Percentiles rank a stretch among this genome's conserved stretches.
Evolutionary conservation across 352 stramenopile species (phyloP).

Genomic region (Saprolegnia parasitica): DNA sequence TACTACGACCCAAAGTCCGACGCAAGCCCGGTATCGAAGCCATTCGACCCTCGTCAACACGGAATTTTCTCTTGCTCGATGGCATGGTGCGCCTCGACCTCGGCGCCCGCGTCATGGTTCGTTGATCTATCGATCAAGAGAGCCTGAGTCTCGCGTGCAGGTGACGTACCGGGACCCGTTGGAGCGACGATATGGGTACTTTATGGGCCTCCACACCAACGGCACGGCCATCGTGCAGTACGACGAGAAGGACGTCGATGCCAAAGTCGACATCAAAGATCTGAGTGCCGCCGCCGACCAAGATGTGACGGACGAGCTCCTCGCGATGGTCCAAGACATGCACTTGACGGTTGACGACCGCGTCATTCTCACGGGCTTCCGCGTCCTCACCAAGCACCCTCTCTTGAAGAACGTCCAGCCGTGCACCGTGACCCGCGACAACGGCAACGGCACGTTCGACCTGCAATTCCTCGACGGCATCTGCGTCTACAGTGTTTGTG

Average conservation of each 20-base stretch:
- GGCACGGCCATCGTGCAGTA: constrained; percentile 10
- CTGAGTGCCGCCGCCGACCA: constrained; percentile 1
- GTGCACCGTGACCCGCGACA: constrained; percentile 6
- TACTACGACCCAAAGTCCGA: not conserved
- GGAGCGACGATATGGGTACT: constrained; percentile 7
- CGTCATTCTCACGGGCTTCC: constrained; percentile 9
- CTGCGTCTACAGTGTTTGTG: not conserved
- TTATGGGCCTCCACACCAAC: not conserved
- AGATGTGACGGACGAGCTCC: not conserved
- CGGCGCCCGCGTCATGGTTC: constrained; percentile 2
- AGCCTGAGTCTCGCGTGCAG: too few relatives aligned
- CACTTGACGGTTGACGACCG: not conserved
- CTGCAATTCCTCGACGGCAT: constrained; percentile 8
- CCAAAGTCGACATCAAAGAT: constrained; percentile 5
- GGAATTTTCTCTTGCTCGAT: constrained; percentile 11
- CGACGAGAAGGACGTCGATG: constrained; percentile 9
- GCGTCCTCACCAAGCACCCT: constrained; percentile 6
- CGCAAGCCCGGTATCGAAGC: not conserved
- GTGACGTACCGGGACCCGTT: constrained; percentile 11
- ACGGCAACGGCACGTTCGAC: constrained; percentile 7
- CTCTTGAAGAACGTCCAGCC: not conserved
- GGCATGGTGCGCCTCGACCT: constrained; percentile 4
- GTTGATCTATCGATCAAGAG: too few relatives aligned
- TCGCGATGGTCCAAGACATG: not conserved
- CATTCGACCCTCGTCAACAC: not conserved